A percentile compares a stretch with the other conserved stretches of the same genome.
phyloP scores from a whole-genome alignment of 163 green algal species.

The Prototheca stagnorum region DNA sequence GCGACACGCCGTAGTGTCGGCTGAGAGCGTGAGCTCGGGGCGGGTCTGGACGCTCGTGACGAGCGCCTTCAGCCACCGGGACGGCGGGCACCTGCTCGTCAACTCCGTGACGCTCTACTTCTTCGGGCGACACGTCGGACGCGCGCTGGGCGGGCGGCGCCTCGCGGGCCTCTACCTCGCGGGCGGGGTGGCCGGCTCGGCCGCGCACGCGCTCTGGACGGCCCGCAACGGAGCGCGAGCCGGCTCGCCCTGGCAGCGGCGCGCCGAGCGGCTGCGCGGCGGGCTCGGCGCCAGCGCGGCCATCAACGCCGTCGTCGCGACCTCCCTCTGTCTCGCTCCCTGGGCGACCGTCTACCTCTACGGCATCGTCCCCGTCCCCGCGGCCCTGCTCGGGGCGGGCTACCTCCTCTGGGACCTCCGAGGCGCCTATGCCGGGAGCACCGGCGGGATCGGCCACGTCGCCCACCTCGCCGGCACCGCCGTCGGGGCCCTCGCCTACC shows the following conservation, averaged over 20 bases:
- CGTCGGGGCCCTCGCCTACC: conserved; percentile 8
- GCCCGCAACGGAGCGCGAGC: not conserved
- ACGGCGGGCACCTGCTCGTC: conserved; percentile 14
- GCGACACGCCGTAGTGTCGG: conserved; percentile 14
- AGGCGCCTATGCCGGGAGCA: not conserved
- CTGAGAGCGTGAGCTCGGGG: conserved; percentile 8
- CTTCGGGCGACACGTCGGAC: conserved; percentile 6
- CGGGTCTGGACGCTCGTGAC: conserved; percentile 21
- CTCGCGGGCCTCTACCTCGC: not conserved
- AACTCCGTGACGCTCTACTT: conserved; percentile 37
- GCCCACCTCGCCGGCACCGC: conserved; percentile 22
- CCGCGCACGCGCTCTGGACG: not conserved
- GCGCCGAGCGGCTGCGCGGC: not conserved
- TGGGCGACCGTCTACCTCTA: conserved; percentile 28
- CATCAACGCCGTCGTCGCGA: conserved; percentile 34
- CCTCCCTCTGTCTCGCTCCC: conserved; percentile 27
- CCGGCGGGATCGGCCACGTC: conserved; percentile 6
- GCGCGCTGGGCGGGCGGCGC: no score
- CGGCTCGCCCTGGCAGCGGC: not conserved
- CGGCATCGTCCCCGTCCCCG: conserved; percentile 31
- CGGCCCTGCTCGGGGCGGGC: conserved; percentile 11
- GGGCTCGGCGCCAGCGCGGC: conserved; percentile 33
- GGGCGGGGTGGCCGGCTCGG: not conserved
- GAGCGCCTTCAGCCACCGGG: conserved; percentile 21
- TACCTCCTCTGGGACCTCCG: conserved; percentile 7